phyloP scores from a whole-genome alignment of 306 rosid species.

The Rosa rugosa region DNA sequence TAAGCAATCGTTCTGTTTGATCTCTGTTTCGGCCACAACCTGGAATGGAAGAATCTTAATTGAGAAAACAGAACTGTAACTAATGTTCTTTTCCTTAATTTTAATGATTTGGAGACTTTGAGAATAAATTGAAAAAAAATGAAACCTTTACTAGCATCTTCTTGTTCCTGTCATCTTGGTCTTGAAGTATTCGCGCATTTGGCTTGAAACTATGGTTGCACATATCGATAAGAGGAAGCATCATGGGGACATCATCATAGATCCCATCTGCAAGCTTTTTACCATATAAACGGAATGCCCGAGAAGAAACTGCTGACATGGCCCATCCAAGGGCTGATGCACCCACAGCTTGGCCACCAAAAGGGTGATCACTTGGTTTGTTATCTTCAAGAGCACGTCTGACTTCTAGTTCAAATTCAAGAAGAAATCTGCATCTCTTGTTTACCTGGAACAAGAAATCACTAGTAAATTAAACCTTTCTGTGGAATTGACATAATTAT shows the following conservation, averaged over 20 bases:
- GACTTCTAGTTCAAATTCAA: slow-evolving; percentile 76
- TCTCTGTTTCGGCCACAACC: slow-evolving; percentile 82
- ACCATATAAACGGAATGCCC: slow-evolving; percentile 83
- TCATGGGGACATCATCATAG: slow-evolving; percentile 58
- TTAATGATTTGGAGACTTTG: background rate
- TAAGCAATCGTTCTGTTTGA: slow-evolving; percentile 61
- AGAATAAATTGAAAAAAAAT: background rate
- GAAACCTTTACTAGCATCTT: slow-evolving; percentile 70
- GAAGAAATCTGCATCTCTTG: slow-evolving; percentile 94
- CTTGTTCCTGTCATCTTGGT: slow-evolving; percentile 45
- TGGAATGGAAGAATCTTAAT: slow-evolving; percentile 36
- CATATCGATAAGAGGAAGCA: slow-evolving; percentile 98
- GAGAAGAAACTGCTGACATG: slow-evolving; percentile 90
- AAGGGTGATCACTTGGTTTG: slow-evolving; percentile 66
- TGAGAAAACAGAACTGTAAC: slow-evolving; percentile 12
- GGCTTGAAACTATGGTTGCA: slow-evolving; percentile 94
- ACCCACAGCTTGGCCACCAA: slow-evolving; percentile 74
- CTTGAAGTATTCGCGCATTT: slow-evolving; percentile 79
- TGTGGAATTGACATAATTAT: background rate
- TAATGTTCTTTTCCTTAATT: background rate
- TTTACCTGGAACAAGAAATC: slow-evolving; percentile 64
- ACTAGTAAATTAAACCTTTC: slow-evolving; percentile 21
- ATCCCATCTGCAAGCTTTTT: slow-evolving; percentile 51
- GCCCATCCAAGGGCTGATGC: slow-evolving; percentile 99
- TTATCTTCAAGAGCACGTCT: slow-evolving; percentile 46